Conservation (phyloP, 2,329 filamentous ascomycete species). For the Knoxdaviesia capensis region DNA sequence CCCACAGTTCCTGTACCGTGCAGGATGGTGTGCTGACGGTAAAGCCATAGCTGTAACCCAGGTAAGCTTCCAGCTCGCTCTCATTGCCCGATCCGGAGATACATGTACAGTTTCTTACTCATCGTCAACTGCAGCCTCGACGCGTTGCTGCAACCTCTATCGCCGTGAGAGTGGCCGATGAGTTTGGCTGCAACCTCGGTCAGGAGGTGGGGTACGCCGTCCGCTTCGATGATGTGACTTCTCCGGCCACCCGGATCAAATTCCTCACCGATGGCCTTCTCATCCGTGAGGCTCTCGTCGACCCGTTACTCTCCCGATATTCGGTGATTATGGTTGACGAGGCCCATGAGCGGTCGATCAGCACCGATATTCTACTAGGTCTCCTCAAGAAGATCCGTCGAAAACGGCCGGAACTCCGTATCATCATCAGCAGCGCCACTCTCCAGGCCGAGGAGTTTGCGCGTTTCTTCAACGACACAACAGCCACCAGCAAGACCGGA, state of each 20-base stretch:
- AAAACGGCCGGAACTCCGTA: conserved; percentile 59
- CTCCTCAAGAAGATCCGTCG: conserved; percentile 78
- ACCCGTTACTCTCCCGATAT: conserved; percentile 77
- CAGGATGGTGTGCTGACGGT: conserved; percentile 72
- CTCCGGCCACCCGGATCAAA: conserved; percentile 69
- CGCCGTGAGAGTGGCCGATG: conserved; percentile 72
- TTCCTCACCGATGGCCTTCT: conserved; percentile 89
- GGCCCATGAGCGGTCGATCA: conserved; percentile 83
- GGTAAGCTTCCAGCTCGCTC: conserved; percentile 28
- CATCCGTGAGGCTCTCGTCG: conserved; percentile 77
- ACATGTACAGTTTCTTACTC: background rate
- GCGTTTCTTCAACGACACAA: conserved; percentile 40
- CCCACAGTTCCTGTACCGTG: conserved; percentile 72
- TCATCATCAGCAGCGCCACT: conserved; percentile 86
- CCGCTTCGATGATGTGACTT: conserved; percentile 79
- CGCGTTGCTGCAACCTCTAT: conserved; percentile 83
- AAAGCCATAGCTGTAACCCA: conserved; percentile 80
- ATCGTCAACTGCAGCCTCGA: conserved; percentile 39
- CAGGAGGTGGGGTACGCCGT: conserved; percentile 91
- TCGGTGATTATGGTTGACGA: conserved; percentile 97
- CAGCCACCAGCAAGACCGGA: background rate
- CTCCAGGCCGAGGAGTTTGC: conserved; percentile 76
- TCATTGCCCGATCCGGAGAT: background rate
- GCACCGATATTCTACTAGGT: conserved; percentile 77
- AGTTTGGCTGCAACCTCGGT: conserved; percentile 67